A percentile compares a stretch with the other conserved stretches of the same genome.
Conservation (phyloP, 371 early-diverging fungal species). For the Homolaphlyctis polyrhiza region DNA sequence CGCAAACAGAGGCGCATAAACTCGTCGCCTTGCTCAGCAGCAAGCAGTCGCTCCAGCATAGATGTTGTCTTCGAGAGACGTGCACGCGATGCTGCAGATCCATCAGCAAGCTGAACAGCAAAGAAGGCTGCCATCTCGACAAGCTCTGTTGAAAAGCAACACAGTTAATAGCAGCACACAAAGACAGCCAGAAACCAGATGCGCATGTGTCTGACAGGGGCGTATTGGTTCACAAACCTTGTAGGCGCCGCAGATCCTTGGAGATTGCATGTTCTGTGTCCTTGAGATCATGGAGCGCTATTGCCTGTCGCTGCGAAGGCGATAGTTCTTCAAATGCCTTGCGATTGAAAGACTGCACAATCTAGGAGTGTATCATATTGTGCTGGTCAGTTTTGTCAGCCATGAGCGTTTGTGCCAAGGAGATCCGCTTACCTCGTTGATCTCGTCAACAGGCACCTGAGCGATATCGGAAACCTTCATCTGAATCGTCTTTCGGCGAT, state of each 20-base stretch:
- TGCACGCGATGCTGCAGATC: neutral
- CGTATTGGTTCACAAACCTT: neutral
- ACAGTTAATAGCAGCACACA: no score
- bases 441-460: conserved; percentile 32
- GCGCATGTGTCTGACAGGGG: neutral
- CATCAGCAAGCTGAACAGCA: neutral
- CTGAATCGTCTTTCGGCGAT: conserved; percentile 14
- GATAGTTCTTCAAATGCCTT: conserved; percentile 4
- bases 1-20: conserved; percentile 2
- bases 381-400: no score
- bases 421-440: conserved; percentile 27
- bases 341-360: conserved; percentile 2
- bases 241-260: conserved; percentile 1
- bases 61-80: neutral
- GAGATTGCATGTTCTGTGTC: neutral
- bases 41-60: neutral
- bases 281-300: neutral
- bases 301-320: neutral
- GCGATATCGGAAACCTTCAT: conserved; percentile 27
- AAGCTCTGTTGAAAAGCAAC: neutral
- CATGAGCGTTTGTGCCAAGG: neutral
- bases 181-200: no score
- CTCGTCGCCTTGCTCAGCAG: neutral
- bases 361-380: no score
- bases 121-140: conserved; percentile 1